phyloP scores from a whole-genome alignment of 768 basidiomycete species.

The Phanerochaete carnosa region DNA sequence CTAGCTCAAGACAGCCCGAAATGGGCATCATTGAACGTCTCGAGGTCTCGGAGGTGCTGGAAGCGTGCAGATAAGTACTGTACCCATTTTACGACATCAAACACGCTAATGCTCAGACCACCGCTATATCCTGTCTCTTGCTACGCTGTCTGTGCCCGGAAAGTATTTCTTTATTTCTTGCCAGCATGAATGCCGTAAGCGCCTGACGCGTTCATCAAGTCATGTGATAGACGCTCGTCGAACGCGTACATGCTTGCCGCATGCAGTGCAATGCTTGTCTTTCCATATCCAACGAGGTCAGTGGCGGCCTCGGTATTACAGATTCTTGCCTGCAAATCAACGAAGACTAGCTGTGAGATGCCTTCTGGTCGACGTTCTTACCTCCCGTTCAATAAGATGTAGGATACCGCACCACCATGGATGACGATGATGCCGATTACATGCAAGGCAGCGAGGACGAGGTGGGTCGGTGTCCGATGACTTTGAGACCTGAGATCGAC shows the following conservation, averaged over 20 bases:
- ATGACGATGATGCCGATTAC: slow-evolving; percentile 92
- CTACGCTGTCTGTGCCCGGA: too few relatives aligned
- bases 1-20: neutral
- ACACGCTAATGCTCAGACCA: too few relatives aligned
- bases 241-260: neutral
- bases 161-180: neutral
- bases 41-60: neutral
- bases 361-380: too few relatives aligned
- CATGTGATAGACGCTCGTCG: neutral
- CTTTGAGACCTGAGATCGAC: neutral
- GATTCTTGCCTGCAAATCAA: neutral
- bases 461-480: slow-evolving; percentile 35
- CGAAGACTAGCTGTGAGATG: too few relatives aligned
- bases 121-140: too few relatives aligned
- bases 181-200: neutral
- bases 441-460: slow-evolving; percentile 90
- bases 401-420: slow-evolving; percentile 46
- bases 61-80: neutral
- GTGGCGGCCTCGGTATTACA: neutral
- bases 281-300: neutral
- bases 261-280: neutral
- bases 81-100: neutral
- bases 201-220: neutral
- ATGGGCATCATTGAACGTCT: neutral
- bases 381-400: neutral